Base-by-base conservation (phyloP, 2,329 filamentous ascomycete genomes). In the Immersiporthe knoxdaviesiana region DNA sequence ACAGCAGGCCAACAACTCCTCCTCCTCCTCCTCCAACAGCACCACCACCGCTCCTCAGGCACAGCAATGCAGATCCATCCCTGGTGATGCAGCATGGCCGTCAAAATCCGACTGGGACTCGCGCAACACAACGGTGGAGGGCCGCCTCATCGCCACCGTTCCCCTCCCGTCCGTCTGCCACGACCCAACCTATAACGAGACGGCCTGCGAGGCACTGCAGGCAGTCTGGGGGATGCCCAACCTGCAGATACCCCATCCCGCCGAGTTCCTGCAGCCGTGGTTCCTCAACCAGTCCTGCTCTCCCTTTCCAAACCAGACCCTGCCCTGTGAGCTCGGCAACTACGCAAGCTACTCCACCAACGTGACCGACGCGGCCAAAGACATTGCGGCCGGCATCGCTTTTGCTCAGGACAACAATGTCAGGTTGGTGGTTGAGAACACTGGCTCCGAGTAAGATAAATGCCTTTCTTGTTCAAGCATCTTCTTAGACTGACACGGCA, bases 51-150 rank as follows among this genome's bases (percentile, higher is more conserved):
- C 35, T 35, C 35, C 50, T 16, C 50, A 54, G n/a, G 24, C 59
- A 39, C 24, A 54, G 50, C 50, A 54, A 24, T 70, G 69, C 56
- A 65, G 32, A 52, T 2, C 21, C 41, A 69, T 71, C 21, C 86
- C 87, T 0, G 81, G 81, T 8, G 85, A 88, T 66, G 27, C 72
- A 1, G 84, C 82, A 74, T 90, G 88, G 88, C 88, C 88, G 0
- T 77, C 77, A 0, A 27, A 70, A 0, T 58, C 73, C 1, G 76
- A 76, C 10, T 90, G 87, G 87, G 72, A 76, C 8, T 62, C 70
- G 0, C 81, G 90, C 64, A 89, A 90, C 73, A 56, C 74, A n/a
- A 83, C 86, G 0, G 77, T 90, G 1, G 76, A 77, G 16, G 87
- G 87, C 1, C 79, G 77, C 10, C 77, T 90, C 30, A 78, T 89